A percentile compares a stretch with the other conserved stretches of the same genome.
Conservation (phyloP, 2,329 filamentous ascomycete species). For the Exophiala xenobiotica region DNA sequence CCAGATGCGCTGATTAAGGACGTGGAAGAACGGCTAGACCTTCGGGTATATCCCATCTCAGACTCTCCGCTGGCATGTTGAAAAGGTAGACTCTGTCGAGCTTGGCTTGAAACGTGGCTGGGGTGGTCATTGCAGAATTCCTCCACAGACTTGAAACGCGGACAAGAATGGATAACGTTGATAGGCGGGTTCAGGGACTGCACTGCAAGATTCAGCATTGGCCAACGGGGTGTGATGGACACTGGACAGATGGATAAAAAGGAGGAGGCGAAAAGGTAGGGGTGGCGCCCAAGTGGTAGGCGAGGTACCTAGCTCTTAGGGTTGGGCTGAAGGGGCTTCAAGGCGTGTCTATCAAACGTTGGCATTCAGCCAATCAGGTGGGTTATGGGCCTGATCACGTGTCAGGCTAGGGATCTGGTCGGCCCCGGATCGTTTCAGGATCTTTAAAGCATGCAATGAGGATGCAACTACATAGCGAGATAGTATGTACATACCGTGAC, state of each 20-base stretch:
- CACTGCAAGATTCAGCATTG: not conserved
- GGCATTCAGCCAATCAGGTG: conserved; percentile 3
- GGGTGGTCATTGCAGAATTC: not conserved
- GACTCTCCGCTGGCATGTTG: too few species aligned
- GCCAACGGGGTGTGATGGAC: not conserved
- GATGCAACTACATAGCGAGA: too few species aligned
- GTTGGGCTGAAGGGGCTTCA: conserved; percentile 2
- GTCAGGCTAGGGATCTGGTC: conserved; percentile 5
- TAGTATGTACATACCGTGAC: too few species aligned
- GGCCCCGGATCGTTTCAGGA: not conserved
- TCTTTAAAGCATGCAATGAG: too few species aligned
- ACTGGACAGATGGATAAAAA: not conserved
- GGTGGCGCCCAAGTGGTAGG: not conserved
- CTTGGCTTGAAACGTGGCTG: conserved; percentile 16
- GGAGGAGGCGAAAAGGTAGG: not conserved
- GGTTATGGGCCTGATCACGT: not conserved
- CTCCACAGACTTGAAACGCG: conserved; percentile 18
- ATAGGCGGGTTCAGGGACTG: conserved; percentile 9
- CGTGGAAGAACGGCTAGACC: not conserved
- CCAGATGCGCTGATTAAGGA: conserved; percentile 13
- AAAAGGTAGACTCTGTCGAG: not conserved
- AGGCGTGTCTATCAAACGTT: conserved; percentile 9
- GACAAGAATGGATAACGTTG: conserved; percentile 1
- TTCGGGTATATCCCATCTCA: too few species aligned
- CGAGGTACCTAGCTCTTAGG: too few species aligned